Percentiles rank a stretch among this genome's conserved stretches.
Evolutionary conservation across 2,329 filamentous ascomycete genomes (phyloP).

Genomic region (Rutstroemia sp.): DNA sequence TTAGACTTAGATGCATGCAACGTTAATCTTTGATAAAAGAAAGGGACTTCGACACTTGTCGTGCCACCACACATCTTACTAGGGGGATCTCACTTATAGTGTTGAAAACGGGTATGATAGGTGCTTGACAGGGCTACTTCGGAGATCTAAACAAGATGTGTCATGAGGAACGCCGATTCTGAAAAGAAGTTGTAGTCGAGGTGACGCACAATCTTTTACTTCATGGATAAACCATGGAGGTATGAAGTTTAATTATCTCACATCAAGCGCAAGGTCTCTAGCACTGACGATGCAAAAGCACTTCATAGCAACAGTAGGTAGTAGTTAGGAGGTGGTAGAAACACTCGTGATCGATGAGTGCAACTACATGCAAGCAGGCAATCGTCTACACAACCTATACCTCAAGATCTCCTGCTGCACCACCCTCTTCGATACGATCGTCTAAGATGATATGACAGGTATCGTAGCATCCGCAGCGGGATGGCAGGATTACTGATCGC

Average conservation of each 20-base stretch:
- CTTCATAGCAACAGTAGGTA: not conserved
- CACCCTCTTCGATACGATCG: not conserved
- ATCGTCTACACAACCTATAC: not conserved
- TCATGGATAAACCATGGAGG: not conserved
- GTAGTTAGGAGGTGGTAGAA: not conserved
- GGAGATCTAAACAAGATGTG: conserved; percentile 8
- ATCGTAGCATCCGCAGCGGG: not conserved
- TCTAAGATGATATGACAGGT: not conserved
- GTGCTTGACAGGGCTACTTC: not conserved
- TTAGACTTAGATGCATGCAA: not conserved
- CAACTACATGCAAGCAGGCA: not conserved
- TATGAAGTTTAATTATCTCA: not conserved
- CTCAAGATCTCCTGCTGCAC: not conserved
- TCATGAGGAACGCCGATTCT: not conserved
- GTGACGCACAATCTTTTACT: not conserved
- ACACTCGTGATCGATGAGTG: not conserved
- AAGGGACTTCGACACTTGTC: not conserved
- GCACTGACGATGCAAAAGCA: not conserved
- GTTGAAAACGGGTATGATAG: not conserved
- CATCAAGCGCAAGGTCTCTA: not conserved
- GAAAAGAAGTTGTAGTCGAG: not conserved
- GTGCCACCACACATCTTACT: not conserved
- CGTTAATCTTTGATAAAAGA: conserved; percentile 1
- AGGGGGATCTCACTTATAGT: not conserved
- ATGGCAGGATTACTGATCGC: not conserved